Evolutionary conservation across 352 stramenopile species (phyloP).

Genomic region (Pythium rishiriense): DNA sequence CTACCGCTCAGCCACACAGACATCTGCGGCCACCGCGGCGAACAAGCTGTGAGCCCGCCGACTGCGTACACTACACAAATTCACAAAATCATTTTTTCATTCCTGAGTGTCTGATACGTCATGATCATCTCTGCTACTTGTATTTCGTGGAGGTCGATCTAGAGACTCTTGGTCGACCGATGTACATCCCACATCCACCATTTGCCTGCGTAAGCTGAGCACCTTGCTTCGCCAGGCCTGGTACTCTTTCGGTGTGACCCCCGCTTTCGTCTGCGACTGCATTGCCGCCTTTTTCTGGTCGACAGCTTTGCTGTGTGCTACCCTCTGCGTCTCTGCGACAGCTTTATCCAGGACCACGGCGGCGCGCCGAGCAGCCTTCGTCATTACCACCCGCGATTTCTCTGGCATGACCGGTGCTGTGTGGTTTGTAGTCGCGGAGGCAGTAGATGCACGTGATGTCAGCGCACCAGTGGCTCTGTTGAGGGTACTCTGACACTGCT

Average conservation of each 20-base stretch:
- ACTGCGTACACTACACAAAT: background rate
- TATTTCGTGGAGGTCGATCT: background rate
- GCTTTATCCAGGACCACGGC: slow-evolving; percentile 18
- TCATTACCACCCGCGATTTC: slow-evolving; percentile 5
- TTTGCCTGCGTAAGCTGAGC: slow-evolving; percentile 5
- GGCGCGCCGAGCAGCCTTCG: slow-evolving; percentile 27
- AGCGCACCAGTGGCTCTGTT: background rate
- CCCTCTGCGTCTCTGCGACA: background rate
- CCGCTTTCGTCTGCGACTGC: background rate
- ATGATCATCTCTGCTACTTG: background rate
- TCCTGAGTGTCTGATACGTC: background rate
- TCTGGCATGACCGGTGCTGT: background rate
- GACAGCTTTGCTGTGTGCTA: background rate
- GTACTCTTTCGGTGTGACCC: slow-evolving; percentile 16
- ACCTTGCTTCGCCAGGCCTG: slow-evolving; percentile 20
- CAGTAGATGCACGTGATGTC: background rate
- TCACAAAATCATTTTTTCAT: background rate
- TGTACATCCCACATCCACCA: background rate
- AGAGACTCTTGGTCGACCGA: background rate
- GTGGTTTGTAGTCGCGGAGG: background rate
- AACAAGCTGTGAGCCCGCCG: slow-evolving; percentile 23
- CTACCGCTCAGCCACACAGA: slow-evolving; percentile 40
- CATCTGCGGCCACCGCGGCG: background rate
- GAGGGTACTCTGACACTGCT: slow-evolving; percentile 21
- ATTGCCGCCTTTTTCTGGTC: background rate